phyloP scores from a whole-genome alignment of 768 basidiomycete genomes.

The Boletus vinaceobasis region DNA sequence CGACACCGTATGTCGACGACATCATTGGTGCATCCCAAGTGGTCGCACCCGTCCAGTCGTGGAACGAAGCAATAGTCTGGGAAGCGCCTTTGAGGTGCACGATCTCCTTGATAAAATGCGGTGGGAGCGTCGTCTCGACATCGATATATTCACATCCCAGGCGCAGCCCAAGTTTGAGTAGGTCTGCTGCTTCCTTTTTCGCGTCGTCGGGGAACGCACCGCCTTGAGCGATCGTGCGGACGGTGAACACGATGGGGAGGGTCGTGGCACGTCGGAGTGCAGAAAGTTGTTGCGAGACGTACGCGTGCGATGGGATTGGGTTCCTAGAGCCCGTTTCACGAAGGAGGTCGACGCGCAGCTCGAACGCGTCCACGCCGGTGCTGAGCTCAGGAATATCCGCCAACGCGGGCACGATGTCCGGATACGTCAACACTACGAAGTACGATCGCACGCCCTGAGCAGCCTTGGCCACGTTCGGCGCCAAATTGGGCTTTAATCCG shows the following conservation, averaged over 20 bases:
- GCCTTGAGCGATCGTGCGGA: constrained; percentile 84
- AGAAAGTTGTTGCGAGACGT: constrained; percentile 79
- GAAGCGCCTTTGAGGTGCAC: constrained; percentile 63
- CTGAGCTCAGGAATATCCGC: constrained; percentile 67
- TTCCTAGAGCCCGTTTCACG: constrained; percentile 47
- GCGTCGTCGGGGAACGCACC: constrained; percentile 85
- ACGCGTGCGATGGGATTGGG: constrained; percentile 61
- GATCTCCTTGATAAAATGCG: constrained; percentile 57
- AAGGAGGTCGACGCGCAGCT: constrained; percentile 91
- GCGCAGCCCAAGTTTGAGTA: constrained; percentile 75
- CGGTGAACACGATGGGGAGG: constrained; percentile 90
- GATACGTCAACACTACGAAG: constrained; percentile 91
- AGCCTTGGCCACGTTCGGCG: constrained; percentile 42
- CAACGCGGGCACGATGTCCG: constrained; percentile 73
- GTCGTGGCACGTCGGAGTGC: constrained; percentile 70
- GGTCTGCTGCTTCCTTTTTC: constrained; percentile 64
- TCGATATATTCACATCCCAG: constrained; percentile 92
- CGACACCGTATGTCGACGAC: constrained; percentile 65
- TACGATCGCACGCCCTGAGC: constrained; percentile 63
- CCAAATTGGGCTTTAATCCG: constrained; percentile 63
- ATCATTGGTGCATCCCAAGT: constrained; percentile 72
- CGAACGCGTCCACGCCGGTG: constrained; percentile 86
- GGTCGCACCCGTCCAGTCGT: constrained; percentile 86
- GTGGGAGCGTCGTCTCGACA: constrained; percentile 77
- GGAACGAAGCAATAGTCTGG: constrained; percentile 89